Evolutionary conservation across 768 basidiomycete species (phyloP).

Genomic region (Crepidotus variabilis): DNA sequence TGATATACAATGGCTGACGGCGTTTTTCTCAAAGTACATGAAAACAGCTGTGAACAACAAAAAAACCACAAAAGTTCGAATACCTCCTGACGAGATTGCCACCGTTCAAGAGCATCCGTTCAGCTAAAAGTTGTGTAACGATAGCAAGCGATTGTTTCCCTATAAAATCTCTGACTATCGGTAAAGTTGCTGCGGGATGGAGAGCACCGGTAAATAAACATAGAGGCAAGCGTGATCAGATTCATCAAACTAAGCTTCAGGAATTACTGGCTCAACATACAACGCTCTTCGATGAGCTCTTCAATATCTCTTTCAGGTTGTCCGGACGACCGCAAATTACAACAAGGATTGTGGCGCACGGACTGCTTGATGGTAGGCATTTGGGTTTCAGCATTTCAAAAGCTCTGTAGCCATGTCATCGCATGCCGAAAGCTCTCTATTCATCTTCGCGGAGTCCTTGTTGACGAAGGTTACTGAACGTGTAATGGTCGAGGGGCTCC

Average conservation of each 20-base stretch:
- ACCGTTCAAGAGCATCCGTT: conserved; percentile 24
- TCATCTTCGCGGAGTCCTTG: conserved; percentile 17
- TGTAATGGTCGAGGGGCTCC: conserved; percentile 13
- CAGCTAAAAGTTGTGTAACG: conserved; percentile 10
- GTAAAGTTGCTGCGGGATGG: not conserved
- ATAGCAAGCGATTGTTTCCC: conserved; percentile 1
- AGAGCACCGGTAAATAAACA: not conserved
- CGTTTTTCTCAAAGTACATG: too few relatives aligned
- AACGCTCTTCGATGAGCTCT: conserved; percentile 23
- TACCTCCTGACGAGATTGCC: conserved; percentile 13
- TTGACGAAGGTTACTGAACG: conserved; percentile 13
- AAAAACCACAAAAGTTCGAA: too few relatives aligned
- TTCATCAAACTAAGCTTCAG: conserved; percentile 23
- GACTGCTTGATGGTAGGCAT: conserved; percentile 27
- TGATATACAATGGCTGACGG: too few relatives aligned
- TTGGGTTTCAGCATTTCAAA: conserved; percentile 25
- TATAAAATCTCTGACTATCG: not conserved
- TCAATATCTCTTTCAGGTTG: conserved; percentile 13
- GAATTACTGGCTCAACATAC: conserved; percentile 31
- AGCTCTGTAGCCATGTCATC: conserved; percentile 22
- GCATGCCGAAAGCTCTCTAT: conserved; percentile 23
- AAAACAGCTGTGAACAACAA: too few relatives aligned
- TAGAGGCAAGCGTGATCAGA: conserved; percentile 27
- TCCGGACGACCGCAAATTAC: conserved; percentile 26
- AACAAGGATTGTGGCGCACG: conserved; percentile 25